Evolutionary conservation across 2,329 filamentous ascomycete species (phyloP), one percentile per base, ranked within the genome.

Genomic region (Diplodia intermedia): DNA sequence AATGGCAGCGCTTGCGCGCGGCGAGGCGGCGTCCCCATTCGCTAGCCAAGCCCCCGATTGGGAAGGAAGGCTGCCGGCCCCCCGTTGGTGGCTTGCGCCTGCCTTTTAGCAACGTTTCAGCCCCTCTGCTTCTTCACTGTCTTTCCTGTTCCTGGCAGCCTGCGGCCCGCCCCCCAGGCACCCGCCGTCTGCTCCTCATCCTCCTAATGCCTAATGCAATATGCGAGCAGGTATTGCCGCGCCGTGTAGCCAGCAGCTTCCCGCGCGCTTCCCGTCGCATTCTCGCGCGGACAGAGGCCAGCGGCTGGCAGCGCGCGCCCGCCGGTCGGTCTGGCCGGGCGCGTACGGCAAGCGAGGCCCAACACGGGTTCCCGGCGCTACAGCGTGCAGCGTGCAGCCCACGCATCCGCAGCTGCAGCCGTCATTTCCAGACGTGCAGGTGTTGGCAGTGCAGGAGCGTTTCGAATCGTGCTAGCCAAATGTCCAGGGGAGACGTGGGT

Each of bases 111-210:
- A 29, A 38, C 20, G 60, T 63, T 63, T 63, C 60, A 63, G 29
- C 40, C 40, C n/a, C 15, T 29, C 18, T 52, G 60, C 20, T 52
- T 52, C 57, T 33, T 38, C 26, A 49, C 47, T 2, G 20, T 43
- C 57, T 20, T 50, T 62, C 57, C 57, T 62, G 57, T 50, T 62
- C 57, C 57, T 62, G 43, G 6, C 57, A 29, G 36, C 36, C 38
- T 4, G 56, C 56, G n/a, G 40, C 23, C 43, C 40, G 56, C 23
- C 33, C 56, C 29, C 18, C 54, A 23, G 33, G 54, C 18, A 20
- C 29, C 18, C 38, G 56, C 36, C 14, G 38, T 40, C 33, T 29
- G 56, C n/a, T 15, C 55, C n/a, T 7, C 20, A 31, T 7, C 7
- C 6, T 26, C 20, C 20, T 20, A 26, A 8, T 14, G 56, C 14